Evolutionary conservation across 805 yeast species (phyloP).

Genomic region (Pichia eremophila): DNA sequence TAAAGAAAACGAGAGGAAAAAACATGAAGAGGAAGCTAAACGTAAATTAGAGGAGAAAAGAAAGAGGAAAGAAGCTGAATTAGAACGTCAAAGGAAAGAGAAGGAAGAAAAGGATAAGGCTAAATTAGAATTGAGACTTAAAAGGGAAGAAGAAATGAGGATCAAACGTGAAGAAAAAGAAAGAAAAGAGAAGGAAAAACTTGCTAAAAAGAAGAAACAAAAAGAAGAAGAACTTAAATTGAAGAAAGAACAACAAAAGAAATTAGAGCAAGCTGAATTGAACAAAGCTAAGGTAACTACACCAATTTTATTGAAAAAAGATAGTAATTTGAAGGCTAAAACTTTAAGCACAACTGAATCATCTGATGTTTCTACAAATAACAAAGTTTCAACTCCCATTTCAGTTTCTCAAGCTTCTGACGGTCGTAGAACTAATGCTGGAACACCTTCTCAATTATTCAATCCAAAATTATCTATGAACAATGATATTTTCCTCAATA

Average conservation of each 20-base stretch:
- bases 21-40: slow-evolving; percentile 22
- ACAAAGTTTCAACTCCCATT: too few species aligned
- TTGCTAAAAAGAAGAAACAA: not conserved
- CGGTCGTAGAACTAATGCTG: too few species aligned
- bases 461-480: too few species aligned
- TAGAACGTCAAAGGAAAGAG: slow-evolving; percentile 28
- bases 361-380: too few species aligned
- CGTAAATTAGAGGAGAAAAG: slow-evolving; percentile 26
- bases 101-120: slow-evolving; percentile 32
- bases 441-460: too few species aligned
- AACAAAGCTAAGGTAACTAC: too few species aligned
- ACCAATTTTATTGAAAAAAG: too few species aligned
- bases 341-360: too few species aligned
- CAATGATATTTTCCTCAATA: too few species aligned
- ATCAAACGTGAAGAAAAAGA: slow-evolving; percentile 27
- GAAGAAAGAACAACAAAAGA: not conserved
- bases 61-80: slow-evolving; percentile 33
- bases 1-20: slow-evolving; percentile 34
- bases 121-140: slow-evolving; percentile 25
- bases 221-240: slow-evolving; percentile 2
- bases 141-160: slow-evolving; percentile 25
- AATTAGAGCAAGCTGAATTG: not conserved
- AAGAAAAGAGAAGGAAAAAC: not conserved
- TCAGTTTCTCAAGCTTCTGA: too few species aligned
- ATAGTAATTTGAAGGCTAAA: too few species aligned